Base-by-base conservation (phyloP, 495 filamentous ascomycete genomes). In the Lophium mytilinum region DNA sequence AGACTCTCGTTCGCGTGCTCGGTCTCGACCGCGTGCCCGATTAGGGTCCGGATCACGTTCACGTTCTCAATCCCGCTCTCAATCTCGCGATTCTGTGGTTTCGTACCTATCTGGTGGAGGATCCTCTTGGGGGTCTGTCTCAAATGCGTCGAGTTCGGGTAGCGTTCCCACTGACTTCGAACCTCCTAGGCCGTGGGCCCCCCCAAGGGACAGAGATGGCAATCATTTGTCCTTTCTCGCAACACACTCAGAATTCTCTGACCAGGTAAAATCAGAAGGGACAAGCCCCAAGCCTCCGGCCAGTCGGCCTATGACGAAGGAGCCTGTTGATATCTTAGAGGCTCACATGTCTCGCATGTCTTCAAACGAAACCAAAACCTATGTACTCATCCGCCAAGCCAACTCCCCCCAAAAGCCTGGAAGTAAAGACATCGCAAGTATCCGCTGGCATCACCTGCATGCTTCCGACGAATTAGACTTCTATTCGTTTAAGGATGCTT, bases 151-250 rank as follows among this genome's bases (percentile, higher is more conserved):
- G n/a, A 15, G 24, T 30, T 33, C 33, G 49, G n/a, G 49, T n/a
- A 14, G 30, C 36, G 19, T 14, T 33, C 6, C 36, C 14, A 34
- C 49, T 50, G 48, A 50, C 15, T n/a, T 33, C 24, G 48, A 19
- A 11, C 18, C 18, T 33, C 18, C 48, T 30, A 33, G 50, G 18
- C 6, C 14, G 33, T 9, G n/a, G 11, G 34, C 1, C 0, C 9
- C 8, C 40, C 58, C 58, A 11, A 4, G n/a, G 3, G 52, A 56
- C 40, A 35, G 18, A 12, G 58, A 61, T 39, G 47, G 48, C 3
- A 61, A 56, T 24, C 15, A n/a, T 1, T 52, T 61, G 36, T 52
- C 53, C 15, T 56, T 56, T 37, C 14, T 45, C 1, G 37, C 50
- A 12, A 41, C 52, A 15, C 52, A 39, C 21, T 48, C 40, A 19